These are phyloP conservation scores for Apophysomyces sp. DNA, from an alignment of 371 early-diverging fungal species.

Conservation along the genomic window DNA sequence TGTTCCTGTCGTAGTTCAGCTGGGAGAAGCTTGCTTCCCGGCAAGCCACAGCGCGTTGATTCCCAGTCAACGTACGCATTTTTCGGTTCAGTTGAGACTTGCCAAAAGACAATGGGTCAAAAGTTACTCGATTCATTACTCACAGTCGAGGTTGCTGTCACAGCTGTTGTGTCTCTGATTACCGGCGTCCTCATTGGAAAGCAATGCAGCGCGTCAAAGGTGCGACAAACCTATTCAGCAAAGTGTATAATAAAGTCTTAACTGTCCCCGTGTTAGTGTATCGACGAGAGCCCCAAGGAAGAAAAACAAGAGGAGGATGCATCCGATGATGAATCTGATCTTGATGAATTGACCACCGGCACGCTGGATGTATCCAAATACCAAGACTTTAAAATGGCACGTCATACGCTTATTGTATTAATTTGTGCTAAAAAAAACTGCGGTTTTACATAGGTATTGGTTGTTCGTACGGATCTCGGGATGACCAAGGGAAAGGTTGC, in stretches of 20 bases:
- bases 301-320: constrained; percentile 27
- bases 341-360: constrained; percentile 32
- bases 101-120: neutral
- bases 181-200: constrained; percentile 32
- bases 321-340: constrained; percentile 31
- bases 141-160: constrained; percentile 11
- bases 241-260: no score
- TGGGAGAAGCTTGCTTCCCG: no score
- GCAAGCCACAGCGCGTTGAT: neutral
- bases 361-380: constrained; percentile 28
- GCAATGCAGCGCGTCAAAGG: constrained; percentile 3
- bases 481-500: constrained; percentile 97
- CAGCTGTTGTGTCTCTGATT: constrained; percentile 18
- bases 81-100: neutral
- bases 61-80: neutral
- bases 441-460: constrained; percentile 56
- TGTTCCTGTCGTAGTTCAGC: no score
- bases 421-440: neutral
- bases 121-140: neutral
- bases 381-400: constrained; percentile 55
- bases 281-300: neutral
- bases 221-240: no score
- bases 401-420: neutral
- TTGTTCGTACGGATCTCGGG: constrained; percentile 87
- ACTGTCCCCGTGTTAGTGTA: no score